A percentile compares a stretch with the other conserved stretches of the same genome.
These are phyloP conservation scores for Metarhizium sp. DNA, from an alignment of 2,329 filamentous ascomycete species.

Conservation along the genomic window DNA sequence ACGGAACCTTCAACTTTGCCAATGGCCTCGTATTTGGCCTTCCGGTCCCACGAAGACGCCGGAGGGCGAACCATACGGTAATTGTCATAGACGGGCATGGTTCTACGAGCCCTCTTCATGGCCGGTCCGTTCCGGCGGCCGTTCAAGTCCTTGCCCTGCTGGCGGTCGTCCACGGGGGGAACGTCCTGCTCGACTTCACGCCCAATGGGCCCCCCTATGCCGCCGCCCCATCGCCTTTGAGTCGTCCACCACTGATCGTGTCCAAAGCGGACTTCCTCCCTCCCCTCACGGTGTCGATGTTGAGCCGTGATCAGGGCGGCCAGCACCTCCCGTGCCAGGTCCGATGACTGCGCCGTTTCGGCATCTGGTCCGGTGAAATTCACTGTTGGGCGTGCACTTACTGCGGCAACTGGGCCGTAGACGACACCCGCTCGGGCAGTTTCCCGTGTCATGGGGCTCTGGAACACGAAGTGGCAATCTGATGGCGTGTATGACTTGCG, in stretches of 20 bases:
- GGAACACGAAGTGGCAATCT: conserved; percentile 50
- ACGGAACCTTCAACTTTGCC: conserved; percentile 36
- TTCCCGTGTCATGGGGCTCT: conserved; percentile 49
- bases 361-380: conserved; percentile 34
- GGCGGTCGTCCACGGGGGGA: conserved; percentile 37
- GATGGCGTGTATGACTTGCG: conserved; percentile 49
- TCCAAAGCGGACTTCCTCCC: conserved; percentile 45
- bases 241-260: conserved; percentile 54
- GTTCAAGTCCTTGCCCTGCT: conserved; percentile 14
- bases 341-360: conserved; percentile 49
- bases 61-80: conserved; percentile 55
- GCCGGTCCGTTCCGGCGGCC: conserved; percentile 15
- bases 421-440: conserved; percentile 49
- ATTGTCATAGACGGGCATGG: conserved; percentile 49
- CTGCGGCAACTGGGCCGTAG: conserved; percentile 52
- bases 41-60: conserved; percentile 49
- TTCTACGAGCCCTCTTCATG: conserved; percentile 43
- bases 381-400: conserved; percentile 47
- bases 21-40: conserved; percentile 47
- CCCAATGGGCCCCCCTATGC: conserved; percentile 52
- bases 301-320: conserved; percentile 54
- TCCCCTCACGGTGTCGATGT: conserved; percentile 50
- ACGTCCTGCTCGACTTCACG: conserved; percentile 45
- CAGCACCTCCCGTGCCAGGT: conserved; percentile 51
- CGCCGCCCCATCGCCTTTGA: conserved; percentile 53